Base-by-base conservation (phyloP, 2,329 filamentous ascomycete genomes). In the Pseudogymnoascus sp. region DNA sequence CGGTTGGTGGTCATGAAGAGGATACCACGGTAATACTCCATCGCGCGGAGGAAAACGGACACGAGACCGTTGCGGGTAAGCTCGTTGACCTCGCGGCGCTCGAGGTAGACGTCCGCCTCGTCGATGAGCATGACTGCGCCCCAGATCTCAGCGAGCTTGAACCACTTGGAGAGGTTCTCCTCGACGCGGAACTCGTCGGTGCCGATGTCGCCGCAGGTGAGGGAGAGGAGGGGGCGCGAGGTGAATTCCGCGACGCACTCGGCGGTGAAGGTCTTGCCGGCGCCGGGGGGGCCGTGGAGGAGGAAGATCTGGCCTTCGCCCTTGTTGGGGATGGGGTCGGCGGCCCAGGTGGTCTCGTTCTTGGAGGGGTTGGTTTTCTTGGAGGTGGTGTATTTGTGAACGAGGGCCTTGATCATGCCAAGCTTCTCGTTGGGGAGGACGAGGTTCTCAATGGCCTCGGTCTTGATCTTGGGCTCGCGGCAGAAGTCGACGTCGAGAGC, bases 71-170 rank as follows among this genome's bases (percentile, higher is more conserved):
- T 76, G 2, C 73, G 74, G 6, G 67, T 62, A 0, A 75, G 69
- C 52, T 76, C 71, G 1, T 64, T 59, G 2, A 65, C 65, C 5
- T 66, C 62, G 3, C 75, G 69, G 2, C 69, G 67, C 63, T 76
- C 73, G 9, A 77, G 67, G 69, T 82, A 83, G 2, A 83, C 78
- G 64, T 82, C 81, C 6, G 80, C 79, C 69, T 82, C 80, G 65
- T 82, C 80, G 2, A 83, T 75, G 3, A 84, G 72, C 19, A 83
- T 69, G 5, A 83, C 77, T 7, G 78, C 79, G 22, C 78, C 75
- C 80, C 81, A 84, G 14, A 75, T 75, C 0, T 76, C 75, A 2
- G 79, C 80, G 63, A 81, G 76, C 63, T 76, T 72, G 41, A 84
- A 80, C 30, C 77, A 74, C 30, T 74, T 72, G 62, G 77, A 76